Conservation (phyloP, 495 filamentous ascomycete genomes). For the Penicillium manginii region DNA sequence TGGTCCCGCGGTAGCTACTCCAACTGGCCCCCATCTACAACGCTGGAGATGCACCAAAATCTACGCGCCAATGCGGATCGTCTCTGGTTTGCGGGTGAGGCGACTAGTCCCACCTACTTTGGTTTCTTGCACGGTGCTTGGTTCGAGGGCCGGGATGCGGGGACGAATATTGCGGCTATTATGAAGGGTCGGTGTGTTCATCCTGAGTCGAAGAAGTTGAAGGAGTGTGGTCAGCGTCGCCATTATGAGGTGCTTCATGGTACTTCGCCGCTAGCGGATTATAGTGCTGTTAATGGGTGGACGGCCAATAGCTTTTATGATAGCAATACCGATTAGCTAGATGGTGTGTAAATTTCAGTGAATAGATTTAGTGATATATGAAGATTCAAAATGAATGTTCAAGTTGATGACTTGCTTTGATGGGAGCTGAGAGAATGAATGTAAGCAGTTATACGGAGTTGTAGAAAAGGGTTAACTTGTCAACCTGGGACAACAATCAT, state of each 20-base stretch:
- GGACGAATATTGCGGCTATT: slow-evolving; percentile 53
- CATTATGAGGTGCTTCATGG: slow-evolving; percentile 21
- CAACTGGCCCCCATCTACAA: slow-evolving; percentile 73
- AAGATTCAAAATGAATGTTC: neutral
- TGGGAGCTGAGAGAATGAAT: too few relatives aligned
- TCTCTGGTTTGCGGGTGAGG: slow-evolving; percentile 74
- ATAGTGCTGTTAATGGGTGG: slow-evolving; percentile 25
- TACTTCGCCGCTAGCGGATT: slow-evolving; percentile 22
- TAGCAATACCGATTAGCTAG: slow-evolving; percentile 20
- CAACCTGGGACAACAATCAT: too few relatives aligned
- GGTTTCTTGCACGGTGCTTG: slow-evolving; percentile 74
- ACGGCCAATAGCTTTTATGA: slow-evolving; percentile 22
- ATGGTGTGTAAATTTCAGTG: neutral
- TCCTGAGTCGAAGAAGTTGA: slow-evolving; percentile 11
- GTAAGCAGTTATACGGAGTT: too few relatives aligned
- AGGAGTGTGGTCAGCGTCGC: slow-evolving; percentile 16
- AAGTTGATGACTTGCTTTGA: too few relatives aligned
- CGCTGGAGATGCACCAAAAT: slow-evolving; percentile 72
- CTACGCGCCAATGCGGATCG: slow-evolving; percentile 68
- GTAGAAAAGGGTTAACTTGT: too few relatives aligned
- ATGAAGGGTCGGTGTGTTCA: slow-evolving; percentile 14
- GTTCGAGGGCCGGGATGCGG: slow-evolving; percentile 64
- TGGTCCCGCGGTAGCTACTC: slow-evolving; percentile 75
- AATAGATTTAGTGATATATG: neutral
- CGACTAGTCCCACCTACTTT: slow-evolving; percentile 70